Evolutionary conservation across 2,329 filamentous ascomycete genomes (phyloP).

Genomic region (Trichoderma atrobrunneum): DNA sequence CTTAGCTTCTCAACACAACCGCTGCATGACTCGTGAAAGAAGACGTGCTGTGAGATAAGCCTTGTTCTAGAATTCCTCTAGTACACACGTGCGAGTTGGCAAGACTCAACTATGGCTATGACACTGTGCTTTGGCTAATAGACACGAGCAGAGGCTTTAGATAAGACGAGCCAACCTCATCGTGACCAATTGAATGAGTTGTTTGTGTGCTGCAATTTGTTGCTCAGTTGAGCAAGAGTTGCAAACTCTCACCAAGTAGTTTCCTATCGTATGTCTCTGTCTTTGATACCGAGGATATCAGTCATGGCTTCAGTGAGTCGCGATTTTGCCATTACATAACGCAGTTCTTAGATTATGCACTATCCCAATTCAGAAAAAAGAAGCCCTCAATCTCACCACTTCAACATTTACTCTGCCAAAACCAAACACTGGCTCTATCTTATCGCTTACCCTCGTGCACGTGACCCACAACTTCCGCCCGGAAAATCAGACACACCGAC

Average conservation of each 20-base stretch:
- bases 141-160: neutral
- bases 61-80: constrained; percentile 10
- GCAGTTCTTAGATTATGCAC: neutral
- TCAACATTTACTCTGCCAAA: neutral
- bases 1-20: neutral
- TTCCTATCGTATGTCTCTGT: neutral
- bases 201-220: neutral
- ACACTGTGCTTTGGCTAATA: neutral
- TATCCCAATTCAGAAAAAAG: neutral
- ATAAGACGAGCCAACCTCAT: neutral
- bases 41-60: neutral
- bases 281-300: neutral
- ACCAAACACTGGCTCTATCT: neutral
- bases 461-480: constrained; percentile 31
- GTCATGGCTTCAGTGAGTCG: neutral
- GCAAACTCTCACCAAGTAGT: neutral
- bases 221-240: neutral
- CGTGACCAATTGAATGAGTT: neutral
- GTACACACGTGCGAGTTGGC: neutral
- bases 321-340: neutral
- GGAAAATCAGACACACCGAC: constrained; percentile 20
- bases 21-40: constrained; percentile 5
- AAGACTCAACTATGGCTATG: neutral
- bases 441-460: constrained; percentile 29
- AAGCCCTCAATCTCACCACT: neutral